A percentile compares a stretch with the other conserved stretches of the same genome.
Evolutionary conservation across 1,139 yeast genomes (phyloP).

Genomic region (Meyerozyma carpophila): DNA sequence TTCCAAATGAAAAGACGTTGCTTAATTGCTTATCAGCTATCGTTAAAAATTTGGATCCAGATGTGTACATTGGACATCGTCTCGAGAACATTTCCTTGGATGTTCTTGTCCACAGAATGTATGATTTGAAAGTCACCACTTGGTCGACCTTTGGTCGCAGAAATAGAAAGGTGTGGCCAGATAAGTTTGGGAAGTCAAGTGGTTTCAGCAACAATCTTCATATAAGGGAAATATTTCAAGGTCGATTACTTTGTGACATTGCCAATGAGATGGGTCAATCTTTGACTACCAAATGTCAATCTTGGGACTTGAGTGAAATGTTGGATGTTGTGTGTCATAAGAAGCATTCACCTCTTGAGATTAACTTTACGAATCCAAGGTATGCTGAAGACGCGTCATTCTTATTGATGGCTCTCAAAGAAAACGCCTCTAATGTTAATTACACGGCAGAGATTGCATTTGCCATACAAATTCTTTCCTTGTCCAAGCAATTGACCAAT

Average conservation of each 20-base stretch:
- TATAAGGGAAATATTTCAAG: constrained; percentile 70
- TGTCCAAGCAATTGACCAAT: constrained; percentile 87
- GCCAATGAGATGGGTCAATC: constrained; percentile 96
- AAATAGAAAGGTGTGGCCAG: constrained; percentile 72
- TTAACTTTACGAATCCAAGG: constrained; percentile 63
- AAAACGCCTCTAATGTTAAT: constrained; percentile 61
- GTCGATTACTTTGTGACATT: constrained; percentile 86
- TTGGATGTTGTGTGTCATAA: constrained; percentile 66
- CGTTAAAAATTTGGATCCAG: constrained; percentile 77
- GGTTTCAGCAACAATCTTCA: constrained; percentile 45
- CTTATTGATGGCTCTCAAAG: constrained; percentile 65
- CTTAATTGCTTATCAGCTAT: constrained; percentile 69
- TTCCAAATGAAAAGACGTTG: constrained; percentile 70
- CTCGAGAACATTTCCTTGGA: constrained; percentile 76
- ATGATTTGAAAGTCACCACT: constrained; percentile 61
- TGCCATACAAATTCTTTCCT: constrained; percentile 76
- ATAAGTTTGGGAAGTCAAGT: constrained; percentile 48
- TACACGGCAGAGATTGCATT: constrained; percentile 77
- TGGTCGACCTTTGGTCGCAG: constrained; percentile 89
- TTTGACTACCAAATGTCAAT: constrained; percentile 83
- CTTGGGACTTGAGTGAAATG: constrained; percentile 97
- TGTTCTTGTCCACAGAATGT: constrained; percentile 76
- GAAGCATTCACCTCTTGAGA: constrained; percentile 59
- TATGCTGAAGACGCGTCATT: constrained; percentile 65
- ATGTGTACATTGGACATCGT: constrained; percentile 83